Conservation (phyloP, 1,139 yeast genomes). For the Candida sanyaensis region DNA sequence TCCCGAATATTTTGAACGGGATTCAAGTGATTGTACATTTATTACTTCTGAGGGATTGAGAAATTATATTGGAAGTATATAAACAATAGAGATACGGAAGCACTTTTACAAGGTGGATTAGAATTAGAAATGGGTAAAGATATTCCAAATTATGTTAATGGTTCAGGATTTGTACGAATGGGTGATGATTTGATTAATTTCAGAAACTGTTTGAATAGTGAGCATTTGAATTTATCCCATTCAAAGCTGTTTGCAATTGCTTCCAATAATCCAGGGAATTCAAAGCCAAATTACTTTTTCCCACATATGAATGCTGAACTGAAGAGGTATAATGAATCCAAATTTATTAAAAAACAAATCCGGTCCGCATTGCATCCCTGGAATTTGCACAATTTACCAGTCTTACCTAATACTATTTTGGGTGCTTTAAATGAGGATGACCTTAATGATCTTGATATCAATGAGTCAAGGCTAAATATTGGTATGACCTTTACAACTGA, state of each 20-base stretch:
- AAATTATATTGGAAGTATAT: conserved; percentile 39
- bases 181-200: conserved; percentile 17
- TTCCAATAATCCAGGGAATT: background rate
- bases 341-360: conserved; percentile 22
- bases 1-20: conserved; percentile 18
- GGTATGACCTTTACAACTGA: conserved; percentile 73
- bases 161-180: conserved; percentile 16
- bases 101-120: conserved; percentile 23
- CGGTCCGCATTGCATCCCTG: conserved; percentile 52
- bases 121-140: conserved; percentile 33
- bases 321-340: conserved; percentile 21
- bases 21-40: conserved; percentile 17
- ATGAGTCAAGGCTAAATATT: conserved; percentile 32
- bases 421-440: conserved; percentile 38
- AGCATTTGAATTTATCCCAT: conserved; percentile 12
- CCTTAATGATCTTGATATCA: conserved; percentile 42
- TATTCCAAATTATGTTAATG: conserved; percentile 19
- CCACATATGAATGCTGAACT: conserved; percentile 5
- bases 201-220: conserved; percentile 13
- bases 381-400: conserved; percentile 70
- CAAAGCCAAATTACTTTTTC: background rate
- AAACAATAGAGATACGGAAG: conserved; percentile 5
- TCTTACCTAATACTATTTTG: conserved; percentile 54
- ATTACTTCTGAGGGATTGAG: conserved; percentile 39
- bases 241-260: conserved; percentile 3